phyloP scores from a whole-genome alignment of 148 eudicot genomes.

The Cornus controversa region DNA sequence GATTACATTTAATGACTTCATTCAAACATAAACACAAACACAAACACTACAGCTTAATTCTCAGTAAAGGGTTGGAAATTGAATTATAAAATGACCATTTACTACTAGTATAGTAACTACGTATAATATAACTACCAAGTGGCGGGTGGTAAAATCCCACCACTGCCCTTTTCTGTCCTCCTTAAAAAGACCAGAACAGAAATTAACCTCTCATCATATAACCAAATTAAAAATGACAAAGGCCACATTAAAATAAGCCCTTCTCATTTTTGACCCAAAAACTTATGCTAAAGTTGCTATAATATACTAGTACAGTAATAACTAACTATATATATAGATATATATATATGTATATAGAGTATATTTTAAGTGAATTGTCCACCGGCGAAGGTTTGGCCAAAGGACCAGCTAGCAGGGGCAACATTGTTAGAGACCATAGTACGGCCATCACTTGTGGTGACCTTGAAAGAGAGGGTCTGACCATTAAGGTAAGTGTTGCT shows the following conservation, averaged over 20 bases:
- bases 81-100: background rate
- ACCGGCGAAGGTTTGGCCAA: constrained; percentile 66
- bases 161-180: constrained; percentile 25
- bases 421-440: constrained; percentile 51
- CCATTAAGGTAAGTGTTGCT: constrained; percentile 59
- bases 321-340: background rate
- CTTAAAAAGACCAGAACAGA: constrained; percentile 9
- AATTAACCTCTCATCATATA: background rate
- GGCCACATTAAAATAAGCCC: constrained; percentile 42
- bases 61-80: background rate
- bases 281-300: too few species aligned
- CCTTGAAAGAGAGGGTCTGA: constrained; percentile 65
- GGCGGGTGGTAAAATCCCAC: constrained; percentile 29
- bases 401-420: constrained; percentile 68
- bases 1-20: constrained; percentile 13
- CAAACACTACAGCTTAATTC: background rate
- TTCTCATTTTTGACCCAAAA: constrained; percentile 15
- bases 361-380: constrained; percentile 39
- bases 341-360: too few species aligned
- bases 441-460: constrained; percentile 68
- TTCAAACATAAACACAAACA: background rate
- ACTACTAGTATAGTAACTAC: too few species aligned
- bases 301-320: too few species aligned
- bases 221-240: constrained; percentile 13
- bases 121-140: background rate